Percentiles rank a stretch among this genome's conserved stretches.
phyloP scores from a whole-genome alignment of 148 eudicot species.

The Camellia japonica region DNA sequence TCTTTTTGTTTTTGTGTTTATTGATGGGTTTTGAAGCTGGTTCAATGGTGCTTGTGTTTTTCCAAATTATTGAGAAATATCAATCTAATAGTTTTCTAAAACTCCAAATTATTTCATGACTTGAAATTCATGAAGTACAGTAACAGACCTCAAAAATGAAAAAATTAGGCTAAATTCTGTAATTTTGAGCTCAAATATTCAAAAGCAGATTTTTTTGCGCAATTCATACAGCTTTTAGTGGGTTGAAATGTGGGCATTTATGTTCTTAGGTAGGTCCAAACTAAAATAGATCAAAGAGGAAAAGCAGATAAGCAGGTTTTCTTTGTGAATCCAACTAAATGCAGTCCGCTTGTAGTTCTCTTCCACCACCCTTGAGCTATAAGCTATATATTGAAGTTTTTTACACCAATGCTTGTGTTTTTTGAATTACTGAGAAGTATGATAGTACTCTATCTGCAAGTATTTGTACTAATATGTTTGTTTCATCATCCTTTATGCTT shows the following conservation, averaged over 20 bases:
- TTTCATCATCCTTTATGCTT: neutral
- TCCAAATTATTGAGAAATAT: too few species aligned
- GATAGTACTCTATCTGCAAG: neutral
- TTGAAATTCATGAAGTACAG: neutral
- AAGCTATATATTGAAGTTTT: neutral
- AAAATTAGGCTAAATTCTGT: neutral
- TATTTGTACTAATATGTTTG: neutral
- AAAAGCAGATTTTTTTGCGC: neutral
- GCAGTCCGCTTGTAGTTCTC: neutral
- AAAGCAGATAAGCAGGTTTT: neutral
- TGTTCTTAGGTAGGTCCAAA: neutral
- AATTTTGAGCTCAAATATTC: neutral
- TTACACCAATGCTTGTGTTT: constrained; percentile 5
- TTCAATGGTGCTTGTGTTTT: too few species aligned
- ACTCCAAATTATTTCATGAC: neutral
- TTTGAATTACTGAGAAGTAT: neutral
- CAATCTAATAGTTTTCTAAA: neutral
- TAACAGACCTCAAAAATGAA: neutral
- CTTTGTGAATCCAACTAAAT: neutral
- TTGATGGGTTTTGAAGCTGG: neutral
- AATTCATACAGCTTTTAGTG: neutral
- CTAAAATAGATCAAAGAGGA: neutral
- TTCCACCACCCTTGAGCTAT: neutral
- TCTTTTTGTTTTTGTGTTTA: neutral
- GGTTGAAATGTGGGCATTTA: neutral